Evolutionary conservation across 2,329 filamentous ascomycete species (phyloP), one percentile per base, ranked within the genome.

Genomic region (Aspergillus japonicus): DNA sequence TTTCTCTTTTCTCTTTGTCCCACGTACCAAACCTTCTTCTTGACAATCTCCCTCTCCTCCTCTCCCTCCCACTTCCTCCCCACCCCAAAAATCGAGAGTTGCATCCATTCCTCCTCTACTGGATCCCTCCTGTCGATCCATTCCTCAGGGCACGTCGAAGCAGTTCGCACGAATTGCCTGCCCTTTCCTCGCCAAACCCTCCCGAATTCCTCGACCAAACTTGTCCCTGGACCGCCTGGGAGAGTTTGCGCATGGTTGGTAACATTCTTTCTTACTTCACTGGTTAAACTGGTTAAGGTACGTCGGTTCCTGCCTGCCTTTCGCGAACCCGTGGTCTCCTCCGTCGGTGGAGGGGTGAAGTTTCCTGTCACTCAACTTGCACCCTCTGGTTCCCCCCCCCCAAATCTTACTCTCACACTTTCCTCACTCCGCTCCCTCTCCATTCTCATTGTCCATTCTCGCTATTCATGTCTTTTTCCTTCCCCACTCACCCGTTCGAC

Each of bases 101-200:
- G 39, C n/a, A 44, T 44, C 39, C 39, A 44, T 44, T 44, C 39
- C 39, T 35, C 56, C 48, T 47, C 53, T 56, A 44, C 57, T 47
- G 59, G 65, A 71, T 69, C 68, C 70, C 69, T 73, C 70, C 70
- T 73, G 72, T 66, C 71, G 73, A 74, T 74, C 73, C 73, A 73
- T 74, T 74, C 72, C 65, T 59, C 60, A 56, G 51, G 60, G 61
- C 59, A 52, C 58, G 44, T 55, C 53, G 58, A 44, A 53, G 61
- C 53, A 39, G 44, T 50, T 44, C 54, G 35, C 47, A 56, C 47
- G 47, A 54, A 29, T 55, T 51, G 56, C n/a, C 57, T 58, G 44
- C 52, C 61, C 54, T 44, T 56, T 33, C 33, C 24, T 33, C 33
- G 35, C 33, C 33, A 31, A 49, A 33, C 26, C 33, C 31, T 26